Percentiles rank a stretch among this genome's conserved stretches.
phyloP scores from a whole-genome alignment of 345 rosid genomes.

The Salix exigua region DNA sequence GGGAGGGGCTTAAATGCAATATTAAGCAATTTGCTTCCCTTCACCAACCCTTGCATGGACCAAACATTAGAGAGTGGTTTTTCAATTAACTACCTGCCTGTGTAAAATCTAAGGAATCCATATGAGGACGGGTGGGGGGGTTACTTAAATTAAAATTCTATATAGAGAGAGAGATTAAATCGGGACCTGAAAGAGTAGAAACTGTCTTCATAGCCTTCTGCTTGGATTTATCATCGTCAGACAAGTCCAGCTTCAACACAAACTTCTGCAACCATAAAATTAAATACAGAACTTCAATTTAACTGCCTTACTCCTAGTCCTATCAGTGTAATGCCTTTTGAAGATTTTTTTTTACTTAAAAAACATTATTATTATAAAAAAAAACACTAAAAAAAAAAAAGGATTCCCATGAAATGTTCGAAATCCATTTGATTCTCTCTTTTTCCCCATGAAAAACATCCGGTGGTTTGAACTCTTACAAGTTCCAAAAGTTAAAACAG shows the following conservation, averaged over 20 bases:
- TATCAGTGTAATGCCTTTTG: too few relatives aligned
- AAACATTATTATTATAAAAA: too few relatives aligned
- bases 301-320: neutral
- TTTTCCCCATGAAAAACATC: neutral
- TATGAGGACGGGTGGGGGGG: too few relatives aligned
- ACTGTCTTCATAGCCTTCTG: constrained; percentile 85
- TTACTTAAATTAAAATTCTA: neutral
- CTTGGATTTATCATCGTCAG: constrained; percentile 71
- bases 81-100: neutral
- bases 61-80: neutral
- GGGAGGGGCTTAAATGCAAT: neutral
- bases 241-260: constrained; percentile 67
- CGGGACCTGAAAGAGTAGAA: constrained; percentile 71
- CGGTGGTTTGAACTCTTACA: neutral
- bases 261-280: constrained; percentile 54
- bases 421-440: neutral
- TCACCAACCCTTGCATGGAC: neutral
- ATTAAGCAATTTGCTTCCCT: neutral
- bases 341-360: too few relatives aligned
- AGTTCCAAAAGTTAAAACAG: neutral
- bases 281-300: neutral
- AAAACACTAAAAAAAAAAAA: too few relatives aligned
- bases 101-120: neutral
- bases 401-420: too few relatives aligned
- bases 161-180: neutral